Evolutionary conservation across 2,329 filamentous ascomycete genomes (phyloP).

Genomic region (Talaromyces marneffei): DNA sequence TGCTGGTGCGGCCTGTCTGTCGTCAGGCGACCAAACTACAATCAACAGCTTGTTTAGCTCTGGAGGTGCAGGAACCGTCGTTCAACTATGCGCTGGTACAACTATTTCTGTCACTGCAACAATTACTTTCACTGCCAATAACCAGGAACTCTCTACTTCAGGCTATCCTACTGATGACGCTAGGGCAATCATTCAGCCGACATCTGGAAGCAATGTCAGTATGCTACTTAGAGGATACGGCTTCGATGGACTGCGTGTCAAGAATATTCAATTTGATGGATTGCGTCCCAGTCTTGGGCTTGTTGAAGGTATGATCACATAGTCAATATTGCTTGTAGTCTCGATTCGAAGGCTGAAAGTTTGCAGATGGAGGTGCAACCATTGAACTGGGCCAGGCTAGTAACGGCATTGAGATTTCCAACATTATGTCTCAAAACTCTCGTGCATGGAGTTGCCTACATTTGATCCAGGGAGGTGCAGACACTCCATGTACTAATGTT

Average conservation of each 20-base stretch:
- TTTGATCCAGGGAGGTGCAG: slow-evolving; percentile 3
- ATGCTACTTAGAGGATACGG: slow-evolving; percentile 7
- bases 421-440: slow-evolving; percentile 5
- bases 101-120: slow-evolving; percentile 51
- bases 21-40: slow-evolving; percentile 10
- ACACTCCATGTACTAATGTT: slow-evolving; percentile 5
- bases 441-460: slow-evolving; percentile 12
- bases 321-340: neutral
- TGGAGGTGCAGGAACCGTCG: slow-evolving; percentile 7
- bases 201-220: slow-evolving; percentile 1
- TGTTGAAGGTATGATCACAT: neutral
- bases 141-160: slow-evolving; percentile 10
- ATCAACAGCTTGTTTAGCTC: slow-evolving; percentile 9
- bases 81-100: slow-evolving; percentile 10
- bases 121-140: slow-evolving; percentile 42
- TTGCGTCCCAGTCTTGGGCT: slow-evolving; percentile 1
- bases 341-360: neutral
- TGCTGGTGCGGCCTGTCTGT: slow-evolving; percentile 5
- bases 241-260: neutral
- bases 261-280: slow-evolving; percentile 14
- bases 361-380: slow-evolving; percentile 5
- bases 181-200: slow-evolving; percentile 5
- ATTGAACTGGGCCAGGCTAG: slow-evolving; percentile 10
- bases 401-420: slow-evolving; percentile 1
- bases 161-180: slow-evolving; percentile 11